phyloP scores from a whole-genome alignment of 1,284 basidiomycete genomes.

The Wallemia mellicola region DNA sequence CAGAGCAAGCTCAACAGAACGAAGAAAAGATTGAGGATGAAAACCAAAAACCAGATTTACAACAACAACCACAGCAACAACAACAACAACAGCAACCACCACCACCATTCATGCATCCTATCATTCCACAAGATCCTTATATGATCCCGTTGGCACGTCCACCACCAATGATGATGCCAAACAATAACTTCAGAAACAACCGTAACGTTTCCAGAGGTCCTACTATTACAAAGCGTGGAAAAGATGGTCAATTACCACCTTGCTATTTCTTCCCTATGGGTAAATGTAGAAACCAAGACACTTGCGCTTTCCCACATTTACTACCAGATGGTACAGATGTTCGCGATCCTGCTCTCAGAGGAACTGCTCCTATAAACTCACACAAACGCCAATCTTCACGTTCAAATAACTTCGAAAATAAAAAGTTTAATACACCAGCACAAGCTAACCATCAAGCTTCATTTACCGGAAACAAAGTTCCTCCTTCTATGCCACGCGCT shows the following conservation, averaged over 20 bases:
- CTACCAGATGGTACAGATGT: neutral
- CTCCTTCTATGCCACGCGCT: neutral
- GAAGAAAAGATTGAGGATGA: no score
- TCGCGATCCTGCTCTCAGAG: neutral
- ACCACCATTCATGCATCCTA: neutral
- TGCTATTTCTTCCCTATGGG: neutral
- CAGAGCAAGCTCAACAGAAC: neutral
- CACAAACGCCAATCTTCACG: neutral
- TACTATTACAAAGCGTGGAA: neutral
- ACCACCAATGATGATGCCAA: neutral
- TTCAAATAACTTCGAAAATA: neutral
- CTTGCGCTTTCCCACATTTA: neutral
- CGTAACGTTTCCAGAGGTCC: neutral
- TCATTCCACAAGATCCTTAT: neutral
- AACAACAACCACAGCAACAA: no score
- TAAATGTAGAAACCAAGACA: neutral
- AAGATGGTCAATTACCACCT: neutral
- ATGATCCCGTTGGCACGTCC: neutral
- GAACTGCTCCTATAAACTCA: neutral
- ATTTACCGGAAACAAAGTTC: neutral
- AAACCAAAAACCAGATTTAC: no score
- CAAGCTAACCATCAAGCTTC: neutral
- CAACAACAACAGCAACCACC: neutral
- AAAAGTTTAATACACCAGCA: neutral
- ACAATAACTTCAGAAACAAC: neutral